A percentile compares a stretch with the other conserved stretches of the same genome.
These are phyloP conservation scores for Harrya chromipes DNA, from an alignment of 768 basidiomycete species.

Conservation along the genomic window DNA sequence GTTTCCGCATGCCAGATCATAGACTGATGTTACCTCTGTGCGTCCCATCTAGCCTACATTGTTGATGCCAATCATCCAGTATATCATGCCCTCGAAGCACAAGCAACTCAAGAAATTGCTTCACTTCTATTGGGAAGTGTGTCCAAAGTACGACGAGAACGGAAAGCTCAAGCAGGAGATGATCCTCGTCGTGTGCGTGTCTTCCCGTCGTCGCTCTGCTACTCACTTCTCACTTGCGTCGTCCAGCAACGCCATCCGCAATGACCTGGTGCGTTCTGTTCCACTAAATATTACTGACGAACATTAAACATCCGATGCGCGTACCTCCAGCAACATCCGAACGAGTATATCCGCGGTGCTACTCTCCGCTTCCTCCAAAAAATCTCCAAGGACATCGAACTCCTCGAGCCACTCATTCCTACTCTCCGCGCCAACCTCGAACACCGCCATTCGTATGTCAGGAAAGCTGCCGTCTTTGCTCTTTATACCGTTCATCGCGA, in stretches of 20 bases:
- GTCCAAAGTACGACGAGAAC: constrained; percentile 94
- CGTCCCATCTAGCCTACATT: constrained; percentile 61
- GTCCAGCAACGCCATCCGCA: constrained; percentile 89
- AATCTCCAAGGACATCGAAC: constrained; percentile 86
- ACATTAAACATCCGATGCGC: neutral
- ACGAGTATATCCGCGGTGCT: constrained; percentile 99
- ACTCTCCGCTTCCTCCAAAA: constrained; percentile 96
- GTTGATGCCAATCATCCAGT: constrained; percentile 99
- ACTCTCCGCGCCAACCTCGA: constrained; percentile 92
- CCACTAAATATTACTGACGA: neutral
- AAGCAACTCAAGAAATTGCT: constrained; percentile 97
- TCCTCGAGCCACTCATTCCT: constrained; percentile 94
- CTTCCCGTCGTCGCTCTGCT: constrained; percentile 1
- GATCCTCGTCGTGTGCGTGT: constrained; percentile 93
- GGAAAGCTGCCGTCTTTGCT: constrained; percentile 98
- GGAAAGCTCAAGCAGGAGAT: constrained; percentile 99
- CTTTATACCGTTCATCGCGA: constrained; percentile 92
- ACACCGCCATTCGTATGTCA: constrained; percentile 95
- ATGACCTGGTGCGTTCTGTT: constrained; percentile 75
- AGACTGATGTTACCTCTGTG: neutral
- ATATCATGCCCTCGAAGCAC: constrained; percentile 90
- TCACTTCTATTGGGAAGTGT: constrained; percentile 96
- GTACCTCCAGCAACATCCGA: constrained; percentile 87
- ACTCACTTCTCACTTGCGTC: constrained; percentile 7
- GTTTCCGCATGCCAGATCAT: neutral